These are phyloP conservation scores for Sporisorium reilianum DNA, from an alignment of 1,284 basidiomycete genomes.

Conservation along the genomic window DNA sequence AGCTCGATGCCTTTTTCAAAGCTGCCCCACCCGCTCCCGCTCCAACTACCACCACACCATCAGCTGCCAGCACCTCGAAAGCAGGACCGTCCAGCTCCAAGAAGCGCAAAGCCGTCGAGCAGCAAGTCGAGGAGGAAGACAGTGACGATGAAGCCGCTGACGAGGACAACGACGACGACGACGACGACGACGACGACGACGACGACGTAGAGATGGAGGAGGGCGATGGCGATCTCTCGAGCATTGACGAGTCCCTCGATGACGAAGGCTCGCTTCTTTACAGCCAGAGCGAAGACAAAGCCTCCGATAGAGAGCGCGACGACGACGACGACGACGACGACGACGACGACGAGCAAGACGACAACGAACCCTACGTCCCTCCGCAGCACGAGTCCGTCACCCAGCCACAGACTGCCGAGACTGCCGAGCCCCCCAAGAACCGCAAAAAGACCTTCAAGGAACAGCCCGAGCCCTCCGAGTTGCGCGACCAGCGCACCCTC, in stretches of 20 bases:
- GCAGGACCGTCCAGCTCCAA: conserved; percentile 28
- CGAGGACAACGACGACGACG: conserved; percentile 14
- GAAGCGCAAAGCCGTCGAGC: conserved; percentile 35
- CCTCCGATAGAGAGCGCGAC: conserved; percentile 21
- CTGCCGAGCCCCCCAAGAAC: conserved; percentile 19
- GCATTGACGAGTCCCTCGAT: conserved; percentile 34
- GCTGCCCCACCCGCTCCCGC: conserved; percentile 27
- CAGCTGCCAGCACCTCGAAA: conserved; percentile 3
- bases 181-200: conserved; percentile 19
- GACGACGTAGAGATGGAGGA: conserved; percentile 43
- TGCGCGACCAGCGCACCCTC: conserved; percentile 82
- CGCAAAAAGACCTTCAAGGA: conserved; percentile 57
- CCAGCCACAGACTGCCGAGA: conserved; percentile 24
- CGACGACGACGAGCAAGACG: conserved; percentile 37
- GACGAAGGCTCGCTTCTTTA: conserved; percentile 39
- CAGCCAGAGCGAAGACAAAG: conserved; percentile 33
- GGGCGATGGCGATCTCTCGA: conserved; percentile 46
- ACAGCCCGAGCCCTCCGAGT: conserved; percentile 44
- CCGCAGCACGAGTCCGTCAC: conserved; percentile 70
- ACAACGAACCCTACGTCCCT: conserved; percentile 50
- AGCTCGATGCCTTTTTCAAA: conserved; percentile 65
- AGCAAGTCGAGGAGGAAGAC: conserved; percentile 8
- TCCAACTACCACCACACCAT: neutral
- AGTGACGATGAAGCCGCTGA: conserved; percentile 12
- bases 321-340: conserved; percentile 38